Evolutionary conservation across 306 rosid genomes (phyloP).

Genomic region (Cucumis melo): DNA sequence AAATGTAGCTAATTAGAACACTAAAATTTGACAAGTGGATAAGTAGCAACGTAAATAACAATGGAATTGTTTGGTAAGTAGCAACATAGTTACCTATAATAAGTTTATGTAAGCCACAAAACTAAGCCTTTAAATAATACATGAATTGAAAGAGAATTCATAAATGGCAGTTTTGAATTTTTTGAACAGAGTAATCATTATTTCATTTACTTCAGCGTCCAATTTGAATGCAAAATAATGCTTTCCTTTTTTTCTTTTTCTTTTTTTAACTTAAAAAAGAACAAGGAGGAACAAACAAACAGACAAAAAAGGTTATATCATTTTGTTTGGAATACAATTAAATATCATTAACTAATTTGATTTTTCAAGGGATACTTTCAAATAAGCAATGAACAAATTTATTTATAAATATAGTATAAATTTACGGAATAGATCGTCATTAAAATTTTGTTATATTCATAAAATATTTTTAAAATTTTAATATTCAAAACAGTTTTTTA

Average conservation of each 20-base stretch:
- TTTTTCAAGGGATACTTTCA: too few species aligned
- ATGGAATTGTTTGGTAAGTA: background rate
- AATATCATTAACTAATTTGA: too few species aligned
- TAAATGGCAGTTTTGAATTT: background rate
- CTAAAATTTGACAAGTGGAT: background rate
- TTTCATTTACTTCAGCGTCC: background rate
- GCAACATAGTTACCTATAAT: background rate
- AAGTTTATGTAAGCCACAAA: background rate
- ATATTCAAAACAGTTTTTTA: too few species aligned
- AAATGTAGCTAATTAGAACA: background rate
- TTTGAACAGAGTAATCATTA: background rate
- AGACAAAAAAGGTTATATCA: background rate
- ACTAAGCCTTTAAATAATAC: background rate
- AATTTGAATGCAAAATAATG: too few species aligned
- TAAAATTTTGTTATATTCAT: too few species aligned
- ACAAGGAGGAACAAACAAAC: too few species aligned
- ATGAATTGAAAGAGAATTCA: background rate
- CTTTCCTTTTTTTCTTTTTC: background rate
- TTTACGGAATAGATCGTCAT: too few species aligned
- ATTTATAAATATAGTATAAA: too few species aligned
- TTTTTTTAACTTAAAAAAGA: too few species aligned
- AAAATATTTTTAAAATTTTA: too few species aligned
- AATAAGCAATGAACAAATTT: too few species aligned
- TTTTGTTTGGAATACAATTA: too few species aligned
- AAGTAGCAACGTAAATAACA: background rate